Percentiles rank a stretch among this genome's conserved stretches.
These are phyloP conservation scores for Mortierella sp. DNA, from an alignment of 371 early-diverging fungal genomes.

Conservation along the genomic window DNA sequence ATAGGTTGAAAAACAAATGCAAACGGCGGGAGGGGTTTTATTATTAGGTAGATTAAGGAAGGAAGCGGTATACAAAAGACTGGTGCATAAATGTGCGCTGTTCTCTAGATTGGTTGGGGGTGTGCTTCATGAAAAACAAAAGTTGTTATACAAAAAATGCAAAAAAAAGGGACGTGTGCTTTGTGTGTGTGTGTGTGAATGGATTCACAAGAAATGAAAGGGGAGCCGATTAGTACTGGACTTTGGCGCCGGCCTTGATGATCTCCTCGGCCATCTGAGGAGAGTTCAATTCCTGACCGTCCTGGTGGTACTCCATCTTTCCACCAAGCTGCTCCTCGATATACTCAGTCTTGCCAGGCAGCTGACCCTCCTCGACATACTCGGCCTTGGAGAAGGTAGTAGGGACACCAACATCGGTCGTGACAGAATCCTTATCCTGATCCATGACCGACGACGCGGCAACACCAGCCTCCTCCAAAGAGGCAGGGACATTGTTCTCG, in stretches of 20 bases:
- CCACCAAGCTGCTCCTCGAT: background rate
- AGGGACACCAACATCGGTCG: background rate
- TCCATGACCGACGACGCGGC: background rate
- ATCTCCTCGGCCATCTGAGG: background rate
- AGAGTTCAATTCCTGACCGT: slow-evolving; percentile 4
- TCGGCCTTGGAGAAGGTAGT: background rate
- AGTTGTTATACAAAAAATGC: background rate
- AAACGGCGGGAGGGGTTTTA: background rate
- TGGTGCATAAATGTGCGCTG: background rate
- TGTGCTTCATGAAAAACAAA: background rate
- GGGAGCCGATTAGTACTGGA: background rate
- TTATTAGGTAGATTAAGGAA: slow-evolving; percentile 3
- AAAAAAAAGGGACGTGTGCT: background rate
- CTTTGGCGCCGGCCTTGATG: background rate
- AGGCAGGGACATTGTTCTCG: background rate
- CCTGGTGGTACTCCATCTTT: background rate
- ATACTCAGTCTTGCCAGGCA: background rate
- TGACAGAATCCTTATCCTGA: slow-evolving; percentile 1
- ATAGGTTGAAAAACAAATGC: background rate
- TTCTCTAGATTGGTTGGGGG: background rate
- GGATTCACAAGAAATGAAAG: background rate
- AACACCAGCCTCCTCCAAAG: slow-evolving; percentile 45
- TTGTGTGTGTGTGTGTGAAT: background rate
- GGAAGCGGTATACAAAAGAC: slow-evolving; percentile 6
- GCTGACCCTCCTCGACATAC: background rate